Evolutionary conservation across 257 asterid genomes (phyloP), one percentile per base, ranked within the genome.

Genomic region (Osmanthus fragrans): DNA sequence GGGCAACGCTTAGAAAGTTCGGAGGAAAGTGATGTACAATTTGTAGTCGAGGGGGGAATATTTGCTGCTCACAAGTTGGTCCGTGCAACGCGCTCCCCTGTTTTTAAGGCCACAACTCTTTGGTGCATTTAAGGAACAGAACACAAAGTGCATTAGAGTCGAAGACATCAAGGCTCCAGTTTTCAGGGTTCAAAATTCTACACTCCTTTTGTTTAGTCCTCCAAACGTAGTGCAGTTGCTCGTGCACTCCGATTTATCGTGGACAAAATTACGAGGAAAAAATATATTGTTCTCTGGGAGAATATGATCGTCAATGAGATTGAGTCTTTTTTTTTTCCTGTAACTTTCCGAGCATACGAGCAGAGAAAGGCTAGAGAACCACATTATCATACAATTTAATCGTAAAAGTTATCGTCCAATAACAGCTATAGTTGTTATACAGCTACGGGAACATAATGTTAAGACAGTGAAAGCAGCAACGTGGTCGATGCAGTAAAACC

Each of bases 21-120:
- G 56, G 74, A 66, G 70, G 76, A 77, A 76, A 74, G 66, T 40
- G 82, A 76, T 72, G 64, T 81, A 39, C 37, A 72, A 54, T 81
- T 76, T 72, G 79, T 77, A 65, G 82, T 77, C 11, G 76, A 80
- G 37, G 77, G 81, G 32, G 81, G 76, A 63, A 70, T 72, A 2
- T 76, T 76, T 66, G 51, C 71, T 23, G 84, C 84, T 32, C 81
- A 76, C 75, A 76, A 76, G 78, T 71, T 76, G 73, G 77, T 80
- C 45, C 78, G 71, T 76, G 84, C 78, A 37, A 78, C 81, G 7
- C 84, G 78, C 56, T 80, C 84, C 65, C 84, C 84, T 27, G 84
- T 80, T 29, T 77, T 80, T 54, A 51, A 73, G 67, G 84, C 84
- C 84, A 27, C 84, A 76, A 49, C 84, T 76, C 56, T 80, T 70